Evolutionary conservation across 257 asterid genomes (phyloP).

Genomic region (Schizonepeta tenuifolia): DNA sequence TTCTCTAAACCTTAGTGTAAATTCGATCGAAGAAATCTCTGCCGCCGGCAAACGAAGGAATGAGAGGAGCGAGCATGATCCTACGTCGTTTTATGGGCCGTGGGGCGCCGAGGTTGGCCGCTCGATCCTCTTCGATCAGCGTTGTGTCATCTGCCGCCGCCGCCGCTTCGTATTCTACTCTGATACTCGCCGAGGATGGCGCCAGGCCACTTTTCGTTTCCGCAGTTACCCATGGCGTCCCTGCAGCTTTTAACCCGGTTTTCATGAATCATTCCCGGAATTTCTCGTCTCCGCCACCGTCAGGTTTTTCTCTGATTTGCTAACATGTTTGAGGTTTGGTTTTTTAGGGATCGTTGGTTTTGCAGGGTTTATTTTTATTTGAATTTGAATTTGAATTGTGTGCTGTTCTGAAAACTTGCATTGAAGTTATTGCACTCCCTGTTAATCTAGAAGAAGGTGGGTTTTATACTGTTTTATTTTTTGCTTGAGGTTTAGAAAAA

Average conservation of each 20-base stretch:
- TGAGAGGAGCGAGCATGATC: constrained; percentile 50
- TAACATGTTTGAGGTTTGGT: constrained; percentile 2
- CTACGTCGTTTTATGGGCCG: constrained; percentile 62
- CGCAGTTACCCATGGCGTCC: constrained; percentile 31
- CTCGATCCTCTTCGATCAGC: constrained; percentile 46
- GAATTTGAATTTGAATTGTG: constrained; percentile 12
- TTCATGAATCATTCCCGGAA: constrained; percentile 48
- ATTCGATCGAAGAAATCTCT: constrained; percentile 21
- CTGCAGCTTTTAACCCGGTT: constrained; percentile 28
- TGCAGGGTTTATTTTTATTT: background rate
- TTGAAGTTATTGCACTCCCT: background rate
- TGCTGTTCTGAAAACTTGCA: background rate
- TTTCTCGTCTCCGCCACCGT: constrained; percentile 65
- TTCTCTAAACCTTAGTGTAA: constrained; percentile 10
- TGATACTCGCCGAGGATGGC: constrained; percentile 53
- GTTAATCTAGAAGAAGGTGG: background rate
- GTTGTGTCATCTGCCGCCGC: constrained; percentile 74
- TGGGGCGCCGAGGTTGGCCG: constrained; percentile 34
- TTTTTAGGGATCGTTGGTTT: background rate
- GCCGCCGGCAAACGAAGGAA: constrained; percentile 23
- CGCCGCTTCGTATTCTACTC: constrained; percentile 63
- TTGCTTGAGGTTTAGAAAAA: background rate
- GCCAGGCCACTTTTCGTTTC: constrained; percentile 45
- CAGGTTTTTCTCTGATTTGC: constrained; percentile 50
- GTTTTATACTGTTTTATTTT: background rate